A percentile compares a stretch with the other conserved stretches of the same genome.
Evolutionary conservation across 495 filamentous ascomycete genomes (phyloP).

Genomic region (Copromyces sp.): DNA sequence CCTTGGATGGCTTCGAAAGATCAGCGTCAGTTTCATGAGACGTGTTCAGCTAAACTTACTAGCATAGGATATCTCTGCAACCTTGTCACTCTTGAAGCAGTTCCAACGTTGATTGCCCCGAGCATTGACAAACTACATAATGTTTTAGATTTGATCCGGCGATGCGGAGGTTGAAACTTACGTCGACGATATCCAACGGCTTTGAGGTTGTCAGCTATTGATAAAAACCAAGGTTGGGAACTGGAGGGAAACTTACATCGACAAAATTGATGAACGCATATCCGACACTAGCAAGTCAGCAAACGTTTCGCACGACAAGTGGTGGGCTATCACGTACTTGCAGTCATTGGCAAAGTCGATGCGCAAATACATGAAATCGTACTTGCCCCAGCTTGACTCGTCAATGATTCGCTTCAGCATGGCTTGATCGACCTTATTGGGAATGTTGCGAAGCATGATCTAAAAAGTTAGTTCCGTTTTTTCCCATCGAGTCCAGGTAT

Average conservation of each 20-base stretch:
- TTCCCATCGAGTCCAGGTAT: not conserved
- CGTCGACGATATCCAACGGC: slow-evolving; percentile 64
- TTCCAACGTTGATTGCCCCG: slow-evolving; percentile 71
- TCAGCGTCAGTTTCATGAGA: slow-evolving; percentile 5
- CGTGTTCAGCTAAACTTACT: slow-evolving; percentile 47
- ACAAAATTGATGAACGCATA: slow-evolving; percentile 97
- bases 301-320: not conserved
- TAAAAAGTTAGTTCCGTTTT: slow-evolving; percentile 24
- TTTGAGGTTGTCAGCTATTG: slow-evolving; percentile 28
- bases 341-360: slow-evolving; percentile 86
- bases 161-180: slow-evolving; percentile 26
- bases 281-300: slow-evolving; percentile 60
- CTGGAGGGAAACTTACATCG: slow-evolving; percentile 45
- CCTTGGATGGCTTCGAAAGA: slow-evolving; percentile 67
- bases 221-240: not conserved
- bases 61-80: slow-evolving; percentile 86
- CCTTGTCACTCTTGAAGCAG: slow-evolving; percentile 71
- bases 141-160: slow-evolving; percentile 20
- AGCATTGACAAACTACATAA: slow-evolving; percentile 59
- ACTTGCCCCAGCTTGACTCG: slow-evolving; percentile 64
- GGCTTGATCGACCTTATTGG: slow-evolving; percentile 77
- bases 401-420: slow-evolving; percentile 74
- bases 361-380: slow-evolving; percentile 91
- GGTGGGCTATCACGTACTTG: slow-evolving; percentile 51
- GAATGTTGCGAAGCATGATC: slow-evolving; percentile 96